Evolutionary conservation across 202 grass and related monocot genomes (phyloP).

Genomic region (Carex arenaria): DNA sequence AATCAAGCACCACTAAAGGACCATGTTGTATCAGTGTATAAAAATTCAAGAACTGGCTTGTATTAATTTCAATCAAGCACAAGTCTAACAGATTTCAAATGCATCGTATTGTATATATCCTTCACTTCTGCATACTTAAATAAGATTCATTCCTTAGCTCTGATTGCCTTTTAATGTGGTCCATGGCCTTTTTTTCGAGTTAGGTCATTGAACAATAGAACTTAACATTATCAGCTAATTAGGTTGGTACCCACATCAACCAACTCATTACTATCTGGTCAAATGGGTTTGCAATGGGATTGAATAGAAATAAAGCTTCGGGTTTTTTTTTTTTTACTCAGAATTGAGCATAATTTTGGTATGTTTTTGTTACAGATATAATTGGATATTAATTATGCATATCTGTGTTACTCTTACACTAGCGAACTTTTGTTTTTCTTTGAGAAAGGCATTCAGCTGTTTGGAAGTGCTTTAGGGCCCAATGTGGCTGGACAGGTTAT

Average conservation of each 20-base stretch:
- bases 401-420: conserved; percentile 16
- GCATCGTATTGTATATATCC: no score
- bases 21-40: no score
- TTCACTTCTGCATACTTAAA: no score
- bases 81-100: no score
- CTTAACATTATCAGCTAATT: not conserved
- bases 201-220: not conserved
- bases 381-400: not conserved
- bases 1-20: no score
- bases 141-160: not conserved
- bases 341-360: not conserved
- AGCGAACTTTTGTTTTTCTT: conserved; percentile 21
- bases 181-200: not conserved
- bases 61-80: no score
- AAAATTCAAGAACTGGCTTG: no score
- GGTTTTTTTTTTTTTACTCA: not conserved
- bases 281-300: not conserved
- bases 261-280: not conserved
- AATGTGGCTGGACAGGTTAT: conserved; percentile 70
- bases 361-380: not conserved
- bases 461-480: conserved; percentile 74
- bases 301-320: not conserved
- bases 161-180: not conserved
- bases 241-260: not conserved
- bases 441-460: conserved; percentile 16